phyloP scores from a whole-genome alignment of 208 protist species.

The Cochliopodium minus region DNA sequence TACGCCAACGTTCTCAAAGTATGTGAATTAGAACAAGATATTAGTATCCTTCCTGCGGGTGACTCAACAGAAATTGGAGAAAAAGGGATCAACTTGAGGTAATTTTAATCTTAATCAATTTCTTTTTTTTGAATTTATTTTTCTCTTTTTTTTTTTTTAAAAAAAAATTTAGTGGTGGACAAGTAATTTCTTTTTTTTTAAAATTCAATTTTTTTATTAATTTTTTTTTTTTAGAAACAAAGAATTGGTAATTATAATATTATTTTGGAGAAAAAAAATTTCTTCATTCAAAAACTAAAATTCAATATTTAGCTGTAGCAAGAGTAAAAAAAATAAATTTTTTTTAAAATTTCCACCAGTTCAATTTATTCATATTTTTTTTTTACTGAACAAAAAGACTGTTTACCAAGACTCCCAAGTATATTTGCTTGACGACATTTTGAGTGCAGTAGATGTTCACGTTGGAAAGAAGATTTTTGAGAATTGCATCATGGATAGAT shows the following conservation, averaged over 20 bases:
- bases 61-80: conserved; percentile 36
- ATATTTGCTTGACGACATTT: background rate
- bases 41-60: conserved; percentile 17
- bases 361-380: background rate
- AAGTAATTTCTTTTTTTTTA: conserved; percentile 25
- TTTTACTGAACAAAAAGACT: background rate
- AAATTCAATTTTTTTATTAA: background rate
- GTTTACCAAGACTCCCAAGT: conserved; percentile 13
- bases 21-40: conserved; percentile 20
- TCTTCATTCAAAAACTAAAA: conserved; percentile 35
- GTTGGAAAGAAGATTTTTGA: conserved; percentile 31
- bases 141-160: no score
- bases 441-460: conserved; percentile 7
- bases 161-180: conserved; percentile 27
- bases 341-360: conserved; percentile 29
- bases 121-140: no score
- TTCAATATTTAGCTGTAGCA: conserved; percentile 35
- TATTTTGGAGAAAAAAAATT: conserved; percentile 16
- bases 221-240: conserved; percentile 17
- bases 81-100: conserved; percentile 34
- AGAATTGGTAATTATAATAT: conserved; percentile 19
- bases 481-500: conserved; percentile 6
- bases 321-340: conserved; percentile 34
- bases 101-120: no score
- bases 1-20: conserved; percentile 32